phyloP scores from a whole-genome alignment of 169 alveolate genomes.

The Plasmodium fragile region DNA sequence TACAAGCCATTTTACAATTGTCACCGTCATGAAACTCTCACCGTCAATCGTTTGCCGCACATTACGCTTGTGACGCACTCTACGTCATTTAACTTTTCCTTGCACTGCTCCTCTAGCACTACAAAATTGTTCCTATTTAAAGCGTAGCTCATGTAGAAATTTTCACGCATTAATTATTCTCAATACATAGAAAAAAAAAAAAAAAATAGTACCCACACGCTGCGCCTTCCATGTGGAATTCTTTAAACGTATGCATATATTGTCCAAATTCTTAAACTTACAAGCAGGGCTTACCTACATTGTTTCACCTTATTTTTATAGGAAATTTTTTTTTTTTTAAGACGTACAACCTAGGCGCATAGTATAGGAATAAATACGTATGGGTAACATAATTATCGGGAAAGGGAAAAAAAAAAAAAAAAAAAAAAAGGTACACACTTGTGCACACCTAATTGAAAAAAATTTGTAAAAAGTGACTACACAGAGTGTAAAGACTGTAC shows the following conservation, averaged over 20 bases:
- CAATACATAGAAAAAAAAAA: background rate
- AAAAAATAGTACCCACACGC: background rate
- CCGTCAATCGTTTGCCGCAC: background rate
- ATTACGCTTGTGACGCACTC: background rate
- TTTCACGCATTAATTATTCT: constrained; percentile 10
- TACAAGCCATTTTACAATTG: background rate
- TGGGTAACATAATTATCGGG: background rate
- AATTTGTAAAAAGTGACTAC: constrained; percentile 1
- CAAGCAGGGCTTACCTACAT: background rate
- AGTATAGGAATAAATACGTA: background rate
- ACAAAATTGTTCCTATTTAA: background rate
- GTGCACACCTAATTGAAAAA: background rate
- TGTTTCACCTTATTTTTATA: background rate
- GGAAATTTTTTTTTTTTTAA: background rate
- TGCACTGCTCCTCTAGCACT: background rate
- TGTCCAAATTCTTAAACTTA: constrained; percentile 5
- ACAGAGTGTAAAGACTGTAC: background rate
- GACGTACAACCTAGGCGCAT: background rate
- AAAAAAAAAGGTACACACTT: background rate
- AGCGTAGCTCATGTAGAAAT: constrained; percentile 4
- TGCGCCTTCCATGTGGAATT: background rate
- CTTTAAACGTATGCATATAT: background rate
- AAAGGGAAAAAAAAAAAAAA: background rate
- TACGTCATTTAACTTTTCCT: constrained; percentile 2
- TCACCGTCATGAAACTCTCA: background rate